Evolutionary conservation across 148 eudicot species (phyloP).

Genomic region (Fagopyrum esculentum): DNA sequence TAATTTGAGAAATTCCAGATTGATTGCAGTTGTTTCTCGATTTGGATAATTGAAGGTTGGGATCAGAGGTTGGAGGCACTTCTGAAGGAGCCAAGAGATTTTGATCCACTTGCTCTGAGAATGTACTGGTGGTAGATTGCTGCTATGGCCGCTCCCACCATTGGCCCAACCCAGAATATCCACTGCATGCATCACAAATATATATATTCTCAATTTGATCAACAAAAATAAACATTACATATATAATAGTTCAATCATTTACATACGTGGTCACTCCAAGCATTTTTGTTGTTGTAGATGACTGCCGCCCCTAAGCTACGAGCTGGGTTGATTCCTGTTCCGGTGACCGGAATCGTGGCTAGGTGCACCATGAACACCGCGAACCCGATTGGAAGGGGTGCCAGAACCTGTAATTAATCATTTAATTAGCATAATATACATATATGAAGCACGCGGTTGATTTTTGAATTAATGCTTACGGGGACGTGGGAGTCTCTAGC

Average conservation of each 20-base stretch:
- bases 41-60: background rate
- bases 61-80: slow-evolving; percentile 14
- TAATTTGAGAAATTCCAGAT: background rate
- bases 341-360: slow-evolving; percentile 19
- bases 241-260: background rate
- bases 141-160: slow-evolving; percentile 44
- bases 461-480: background rate
- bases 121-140: slow-evolving; percentile 43
- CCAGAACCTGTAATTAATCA: slow-evolving; percentile 10
- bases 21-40: background rate
- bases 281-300: slow-evolving; percentile 19
- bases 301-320: slow-evolving; percentile 23
- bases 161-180: slow-evolving; percentile 54
- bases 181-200: slow-evolving; percentile 21
- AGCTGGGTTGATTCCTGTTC: slow-evolving; percentile 23
- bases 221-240: background rate
- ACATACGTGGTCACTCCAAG: slow-evolving; percentile 22
- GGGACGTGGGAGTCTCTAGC: slow-evolving; percentile 8
- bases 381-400: slow-evolving; percentile 23
- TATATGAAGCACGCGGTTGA: background rate
- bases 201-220: background rate
- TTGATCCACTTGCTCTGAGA: slow-evolving; percentile 28
- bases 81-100: slow-evolving; percentile 40
- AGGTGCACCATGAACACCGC: slow-evolving; percentile 21
- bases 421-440: background rate